phyloP scores from a whole-genome alignment of 306 rosid genomes.

The Cucumis cinereus region DNA sequence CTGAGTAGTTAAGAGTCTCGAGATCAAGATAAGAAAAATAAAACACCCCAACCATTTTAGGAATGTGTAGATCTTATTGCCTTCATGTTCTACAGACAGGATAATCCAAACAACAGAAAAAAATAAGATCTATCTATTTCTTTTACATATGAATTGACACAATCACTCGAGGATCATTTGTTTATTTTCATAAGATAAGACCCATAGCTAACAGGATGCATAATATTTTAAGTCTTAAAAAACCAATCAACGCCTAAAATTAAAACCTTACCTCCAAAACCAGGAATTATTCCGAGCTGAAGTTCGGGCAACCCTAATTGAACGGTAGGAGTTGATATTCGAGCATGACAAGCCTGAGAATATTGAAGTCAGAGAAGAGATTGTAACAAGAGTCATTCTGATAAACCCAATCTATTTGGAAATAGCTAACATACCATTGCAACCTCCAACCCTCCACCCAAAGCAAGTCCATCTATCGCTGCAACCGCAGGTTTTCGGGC shows the following conservation, averaged over 20 bases:
- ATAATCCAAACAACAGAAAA: background rate
- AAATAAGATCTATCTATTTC: background rate
- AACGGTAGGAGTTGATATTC: slow-evolving; percentile 79
- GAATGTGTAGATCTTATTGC: background rate
- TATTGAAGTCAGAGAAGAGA: background rate
- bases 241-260: background rate
- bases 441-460: slow-evolving; percentile 98
- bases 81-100: background rate
- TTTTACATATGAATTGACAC: background rate
- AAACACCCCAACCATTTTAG: background rate
- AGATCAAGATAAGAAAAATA: slow-evolving; percentile 13
- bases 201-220: background rate
- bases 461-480: slow-evolving; percentile 92
- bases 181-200: background rate
- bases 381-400: background rate
- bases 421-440: slow-evolving; percentile 61
- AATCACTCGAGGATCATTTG: background rate
- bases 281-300: slow-evolving; percentile 94
- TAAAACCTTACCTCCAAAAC: slow-evolving; percentile 69
- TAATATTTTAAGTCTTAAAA: background rate
- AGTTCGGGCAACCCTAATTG: slow-evolving; percentile 95
- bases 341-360: slow-evolving; percentile 72
- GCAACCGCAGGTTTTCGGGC: slow-evolving; percentile 85
- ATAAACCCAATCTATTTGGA: background rate
- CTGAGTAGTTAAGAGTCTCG: slow-evolving; percentile 31